Conservation (phyloP, 2,329 filamentous ascomycete species). For the Aureobasidium sp. region DNA sequence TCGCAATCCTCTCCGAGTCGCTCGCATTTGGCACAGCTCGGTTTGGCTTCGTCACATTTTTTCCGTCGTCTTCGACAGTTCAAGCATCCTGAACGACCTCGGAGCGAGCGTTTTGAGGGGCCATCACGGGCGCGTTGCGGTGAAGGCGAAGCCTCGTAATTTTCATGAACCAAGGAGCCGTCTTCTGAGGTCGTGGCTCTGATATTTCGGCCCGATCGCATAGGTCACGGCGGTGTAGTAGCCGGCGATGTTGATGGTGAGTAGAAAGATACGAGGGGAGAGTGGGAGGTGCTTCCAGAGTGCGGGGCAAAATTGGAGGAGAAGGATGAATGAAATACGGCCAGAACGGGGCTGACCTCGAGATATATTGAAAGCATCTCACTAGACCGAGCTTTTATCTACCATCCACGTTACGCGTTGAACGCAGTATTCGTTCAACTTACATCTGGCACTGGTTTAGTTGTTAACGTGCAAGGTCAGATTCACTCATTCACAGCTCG, state of each 20-base stretch:
- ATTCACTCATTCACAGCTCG: not conserved
- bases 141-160: not conserved
- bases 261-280: not conserved
- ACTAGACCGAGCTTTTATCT: not conserved
- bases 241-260: not conserved
- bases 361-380: not conserved
- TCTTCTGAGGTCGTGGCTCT: not conserved
- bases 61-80: constrained; percentile 26
- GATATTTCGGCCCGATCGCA: not conserved
- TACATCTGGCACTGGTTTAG: not conserved
- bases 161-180: not conserved
- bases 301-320: not conserved
- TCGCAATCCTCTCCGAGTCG: constrained; percentile 23
- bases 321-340: not conserved
- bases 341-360: not conserved
- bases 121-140: not conserved
- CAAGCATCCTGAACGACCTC: constrained; percentile 27
- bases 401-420: not conserved
- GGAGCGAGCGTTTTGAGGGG: constrained; percentile 5
- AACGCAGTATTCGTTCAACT: not conserved
- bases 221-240: not conserved
- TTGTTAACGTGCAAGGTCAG: not conserved
- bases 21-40: constrained; percentile 24
- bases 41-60: constrained; percentile 27
- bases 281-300: not conserved